Evolutionary conservation across 1,284 basidiomycete genomes (phyloP), one percentile per base, ranked within the genome.

Genomic region (Ganoderma leucocontextum): DNA sequence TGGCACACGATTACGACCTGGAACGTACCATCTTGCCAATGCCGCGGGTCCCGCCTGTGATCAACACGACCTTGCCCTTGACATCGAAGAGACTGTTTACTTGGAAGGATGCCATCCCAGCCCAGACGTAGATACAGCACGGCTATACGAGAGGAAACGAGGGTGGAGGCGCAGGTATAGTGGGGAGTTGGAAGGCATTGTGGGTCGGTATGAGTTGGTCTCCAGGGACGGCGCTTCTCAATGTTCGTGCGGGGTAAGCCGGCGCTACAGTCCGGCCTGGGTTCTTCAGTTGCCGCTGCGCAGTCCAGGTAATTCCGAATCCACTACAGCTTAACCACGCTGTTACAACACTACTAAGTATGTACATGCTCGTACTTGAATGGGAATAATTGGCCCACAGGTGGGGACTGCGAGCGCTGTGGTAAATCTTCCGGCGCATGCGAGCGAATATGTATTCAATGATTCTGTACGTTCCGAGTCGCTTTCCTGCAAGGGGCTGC

Each of bases 1-100:
- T 22, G n/a, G 60, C 22, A 25, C 35, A 62, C 15, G 17, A 19
- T 8, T 60, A 42, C 61, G 9, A 62, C 19, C 44, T 13, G 10
- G 33, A 41, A 38, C 58, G 52, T 42, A 89, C 89, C 89, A 90
- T 90, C 81, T 89, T 91, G 35, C 90, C 89, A 58, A 91, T 86
- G 35, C 90, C 90, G 65, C 89, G 81, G 53, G 87, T 90, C n/a
- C 91, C 91, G n/a, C 91, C 91, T 0, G 90, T 92, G 44, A 91
- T 83, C 42, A 92, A 81, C 1, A 89, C 87, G 5, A 91, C 85
- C 75, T 91, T 92, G 59, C 81, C 87, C 62, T 84, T 80, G 66
- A 91, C 88, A 64, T 81, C 75, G 78, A 92, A 92, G 35, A 91
- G 78, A 35, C 80, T 83, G n/a, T 78, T 72, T 12, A 79, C 70